Evolutionary conservation across 1,284 basidiomycete species (phyloP), one percentile per base, ranked within the genome.

Genomic region (Cutaneotrichosporon sp.): DNA sequence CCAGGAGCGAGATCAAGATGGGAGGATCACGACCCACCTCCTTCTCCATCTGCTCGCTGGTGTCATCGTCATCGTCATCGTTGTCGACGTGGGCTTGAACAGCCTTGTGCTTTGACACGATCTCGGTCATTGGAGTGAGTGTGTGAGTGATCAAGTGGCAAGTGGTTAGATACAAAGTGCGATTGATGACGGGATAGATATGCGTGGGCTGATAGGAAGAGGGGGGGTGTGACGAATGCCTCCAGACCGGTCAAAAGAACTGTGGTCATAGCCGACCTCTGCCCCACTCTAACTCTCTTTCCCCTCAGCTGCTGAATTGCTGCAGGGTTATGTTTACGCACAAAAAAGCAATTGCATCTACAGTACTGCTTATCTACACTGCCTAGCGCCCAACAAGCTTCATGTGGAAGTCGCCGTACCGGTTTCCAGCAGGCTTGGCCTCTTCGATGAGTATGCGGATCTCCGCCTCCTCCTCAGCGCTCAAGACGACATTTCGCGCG

Each of bases 381-480:
- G 46, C 40, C 52, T 64, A 70, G 22, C 49, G 51, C 22, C 69
- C 67, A 16, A 69, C 65, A 56, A 58, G 49, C 26, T 40, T 36
- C 40, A 58, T 26, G 56, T 52, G 36, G 10, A 21, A 50, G 14
- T 47, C 62, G 32, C 3, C 5, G 53, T 63, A 63, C 7, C 62
- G 30, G 32, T 59, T 61, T 2, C 72, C 73, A 22, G 65, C 61
- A 22, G 76, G 70, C 59, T 74, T 70, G 21, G 69, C 69, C 40
- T 67, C 67, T 16, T 76, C 70, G 26, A 80, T 70, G 50, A 75
- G 62, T 56, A 55, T 51, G 8, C 79, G 66, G 21, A 81, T 66
- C 66, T 75, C 73, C 40, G 69, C 61, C 51, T 75, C 55, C 65
- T 82, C 79, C 21, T 70, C 73, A 18, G 72, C 62, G 31, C 53